Base-by-base conservation (phyloP, 2,329 filamentous ascomycete species). In the Hymenoscyphus infarciens region DNA sequence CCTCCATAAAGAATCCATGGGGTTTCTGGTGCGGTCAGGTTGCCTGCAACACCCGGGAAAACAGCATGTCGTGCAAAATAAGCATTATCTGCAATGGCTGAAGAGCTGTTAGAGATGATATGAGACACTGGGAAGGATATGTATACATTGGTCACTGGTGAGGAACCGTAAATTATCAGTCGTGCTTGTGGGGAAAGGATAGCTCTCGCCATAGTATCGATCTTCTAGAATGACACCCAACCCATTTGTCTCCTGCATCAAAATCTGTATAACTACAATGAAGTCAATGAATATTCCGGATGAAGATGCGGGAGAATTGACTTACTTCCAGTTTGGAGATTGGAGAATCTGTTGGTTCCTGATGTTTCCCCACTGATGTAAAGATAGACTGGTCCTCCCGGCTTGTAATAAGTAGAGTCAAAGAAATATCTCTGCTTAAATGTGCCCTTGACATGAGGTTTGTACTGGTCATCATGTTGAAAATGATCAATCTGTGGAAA, bases 341-440 rank as follows among this genome's bases (percentile, higher is more conserved):
- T 77, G 0, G 75, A 77, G 27, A 78, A 74, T 7, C 71, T 63
- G 57, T 62, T 72, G 45, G 77, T 74, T 3, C 74, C 79, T 38
- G 69, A 72, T 1, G 76, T 74, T 67, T 83, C 81, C 42, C 81
- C 81, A 7, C 74, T 75, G 67, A 82, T 78, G 66, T 79, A 81
- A 7, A 81, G 67, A 64, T 79, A 78, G 0, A 83, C 76, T 1
- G 81, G 83, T 0, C 82, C 82, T 19, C 83, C 82, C 13, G 81
- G 75, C 65, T 81, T 78, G 69, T 84, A 85, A 70, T 83, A 83
- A 0, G 78, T 77, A 5, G 77, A 75, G 65, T 82, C 82, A 55
- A 83, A 81, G 68, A 81, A 83, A 69, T 82, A 85, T 56, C 81
- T 77, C 70, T 84, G 82, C 57, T 77, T 76, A 69, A 84, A 85